phyloP scores from a whole-genome alignment of 441 rosid species.

The Euphorbia celastroides region DNA sequence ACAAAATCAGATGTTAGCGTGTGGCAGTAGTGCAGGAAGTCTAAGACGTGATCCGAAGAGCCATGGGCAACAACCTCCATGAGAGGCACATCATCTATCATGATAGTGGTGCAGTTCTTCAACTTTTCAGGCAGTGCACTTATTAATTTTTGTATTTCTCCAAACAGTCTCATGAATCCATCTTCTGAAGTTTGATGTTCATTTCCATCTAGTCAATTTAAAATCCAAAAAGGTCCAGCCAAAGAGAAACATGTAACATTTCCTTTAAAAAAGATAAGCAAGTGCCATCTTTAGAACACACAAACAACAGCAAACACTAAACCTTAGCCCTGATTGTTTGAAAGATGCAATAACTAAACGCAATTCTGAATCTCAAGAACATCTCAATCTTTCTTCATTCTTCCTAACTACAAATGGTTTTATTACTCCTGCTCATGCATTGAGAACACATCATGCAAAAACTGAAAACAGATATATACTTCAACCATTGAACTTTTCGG shows the following conservation, averaged over 20 bases:
- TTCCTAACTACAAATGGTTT: neutral
- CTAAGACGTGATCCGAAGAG: conserved; percentile 51
- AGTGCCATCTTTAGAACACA: neutral
- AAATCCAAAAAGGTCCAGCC: too few species aligned
- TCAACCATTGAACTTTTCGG: neutral
- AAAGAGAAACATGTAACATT: too few species aligned
- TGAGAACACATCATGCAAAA: neutral
- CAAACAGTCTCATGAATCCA: conserved; percentile 45
- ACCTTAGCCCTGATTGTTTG: neutral
- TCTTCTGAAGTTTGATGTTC: conserved; percentile 29
- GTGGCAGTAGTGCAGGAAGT: conserved; percentile 83
- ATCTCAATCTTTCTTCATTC: neutral
- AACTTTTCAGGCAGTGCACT: conserved; percentile 33
- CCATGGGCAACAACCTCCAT: conserved; percentile 74
- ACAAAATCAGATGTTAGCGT: conserved; percentile 66
- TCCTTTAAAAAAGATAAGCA: too few species aligned
- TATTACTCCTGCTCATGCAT: neutral
- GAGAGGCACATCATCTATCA: conserved; percentile 85
- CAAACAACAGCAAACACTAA: neutral
- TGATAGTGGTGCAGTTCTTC: conserved; percentile 43
- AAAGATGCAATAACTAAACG: neutral
- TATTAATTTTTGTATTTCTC: conserved; percentile 44
- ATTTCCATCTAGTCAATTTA: conserved; percentile 38
- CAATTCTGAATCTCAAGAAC: neutral
- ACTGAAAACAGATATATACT: too few species aligned